Conservation (phyloP, 106 monocot species). For the Apostasia ramifera region DNA sequence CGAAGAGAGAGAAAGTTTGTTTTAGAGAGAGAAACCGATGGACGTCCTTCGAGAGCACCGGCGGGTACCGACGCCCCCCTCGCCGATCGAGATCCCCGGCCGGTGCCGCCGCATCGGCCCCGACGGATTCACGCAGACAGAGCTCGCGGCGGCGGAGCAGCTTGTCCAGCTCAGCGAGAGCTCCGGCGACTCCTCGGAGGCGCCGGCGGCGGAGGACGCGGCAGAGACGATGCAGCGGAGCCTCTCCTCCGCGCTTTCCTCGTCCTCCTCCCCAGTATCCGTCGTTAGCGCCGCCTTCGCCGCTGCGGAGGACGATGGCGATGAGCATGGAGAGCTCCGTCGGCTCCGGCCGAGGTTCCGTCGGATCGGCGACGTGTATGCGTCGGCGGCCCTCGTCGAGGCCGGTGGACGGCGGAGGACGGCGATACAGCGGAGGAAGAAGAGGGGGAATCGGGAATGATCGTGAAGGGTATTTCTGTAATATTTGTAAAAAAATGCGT, state of each 20-base stretch:
- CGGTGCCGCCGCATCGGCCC: too few species aligned
- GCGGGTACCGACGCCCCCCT: not conserved
- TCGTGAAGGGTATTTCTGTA: not conserved
- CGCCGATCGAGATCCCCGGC: not conserved
- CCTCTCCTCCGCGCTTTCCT: not conserved
- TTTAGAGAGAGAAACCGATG: not conserved
- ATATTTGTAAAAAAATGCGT: not conserved
- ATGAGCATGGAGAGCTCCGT: not conserved
- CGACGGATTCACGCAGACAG: not conserved
- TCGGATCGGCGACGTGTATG: not conserved
- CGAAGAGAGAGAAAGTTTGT: not conserved
- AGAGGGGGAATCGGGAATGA: not conserved
- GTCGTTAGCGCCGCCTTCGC: not conserved
- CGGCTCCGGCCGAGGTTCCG: constrained; percentile 5
- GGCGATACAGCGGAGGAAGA: not conserved
- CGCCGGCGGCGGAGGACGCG: not conserved
- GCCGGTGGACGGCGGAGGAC: not conserved
- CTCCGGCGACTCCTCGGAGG: constrained; percentile 7
- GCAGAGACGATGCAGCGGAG: constrained; percentile 1
- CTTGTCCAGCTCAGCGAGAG: constrained; percentile 19
- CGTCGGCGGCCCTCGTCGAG: not conserved
- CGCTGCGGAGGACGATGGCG: not conserved
- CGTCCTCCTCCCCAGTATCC: constrained; percentile 1
- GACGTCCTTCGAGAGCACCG: not conserved
- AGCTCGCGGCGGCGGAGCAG: constrained; percentile 11